phyloP scores from a whole-genome alignment of 176 grass and related monocot genomes.

The Hordeum vulgare region MorexV3_pseudomolecules_assembly NC_058523.1:463210563-463211062 shows the following conservation, averaged over 20 bases:
- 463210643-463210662: constrained; percentile 21
- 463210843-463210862: constrained; percentile 23
- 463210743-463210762: neutral
- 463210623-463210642: neutral
- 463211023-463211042: neutral
- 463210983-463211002: neutral
- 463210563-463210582: neutral
- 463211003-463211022: neutral
- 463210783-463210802: constrained; percentile 3
- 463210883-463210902: neutral
- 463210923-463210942: constrained; percentile 29
- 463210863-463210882: neutral
- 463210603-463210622: neutral
- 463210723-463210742: constrained; percentile 5
- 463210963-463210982: neutral
- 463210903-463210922: constrained; percentile 11
- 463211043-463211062: neutral
- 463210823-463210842: constrained; percentile 8
- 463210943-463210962: constrained; percentile 17
- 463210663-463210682: neutral
- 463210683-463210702: neutral
- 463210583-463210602: constrained; percentile 24
- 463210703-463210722: neutral
- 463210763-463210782: constrained; percentile 34
- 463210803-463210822: neutral